These are phyloP conservation scores for Deinandra increscens DNA, from an alignment of 129 eudicot genomes.

Conservation along the genomic window DNA sequence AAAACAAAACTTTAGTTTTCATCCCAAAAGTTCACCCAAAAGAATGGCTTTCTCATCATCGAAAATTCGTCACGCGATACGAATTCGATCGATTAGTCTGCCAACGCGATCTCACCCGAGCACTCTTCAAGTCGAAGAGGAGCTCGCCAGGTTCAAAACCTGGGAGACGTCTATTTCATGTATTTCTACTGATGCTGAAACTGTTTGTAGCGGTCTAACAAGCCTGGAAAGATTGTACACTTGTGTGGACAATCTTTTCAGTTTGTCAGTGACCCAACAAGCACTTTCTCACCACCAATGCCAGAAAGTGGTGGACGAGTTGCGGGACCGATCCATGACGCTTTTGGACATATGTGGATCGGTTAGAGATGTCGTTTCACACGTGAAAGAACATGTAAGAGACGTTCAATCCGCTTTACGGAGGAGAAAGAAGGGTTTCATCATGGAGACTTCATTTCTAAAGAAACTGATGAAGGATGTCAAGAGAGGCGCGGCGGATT, in stretches of 20 bases:
- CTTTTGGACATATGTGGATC: constrained; percentile 40
- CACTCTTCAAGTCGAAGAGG: constrained; percentile 39
- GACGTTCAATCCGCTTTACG: constrained; percentile 37
- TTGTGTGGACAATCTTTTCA: constrained; percentile 39
- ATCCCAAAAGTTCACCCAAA: constrained; percentile 10
- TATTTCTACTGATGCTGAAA: constrained; percentile 20
- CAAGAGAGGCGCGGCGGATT: constrained; percentile 21
- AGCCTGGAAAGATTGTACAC: constrained; percentile 44
- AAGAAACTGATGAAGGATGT: constrained; percentile 36
- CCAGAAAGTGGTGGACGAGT: constrained; percentile 30
- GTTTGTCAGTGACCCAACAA: constrained; percentile 34
- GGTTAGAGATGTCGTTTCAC: constrained; percentile 32
- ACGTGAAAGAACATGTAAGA: constrained; percentile 31
- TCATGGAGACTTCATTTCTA: constrained; percentile 25
- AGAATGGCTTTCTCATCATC: constrained; percentile 28
- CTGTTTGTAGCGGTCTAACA: constrained; percentile 28
- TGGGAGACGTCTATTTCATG: constrained; percentile 28
- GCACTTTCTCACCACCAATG: constrained; percentile 34
- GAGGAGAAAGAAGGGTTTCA: constrained; percentile 30
- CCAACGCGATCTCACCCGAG: constrained; percentile 49
- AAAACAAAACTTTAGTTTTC: constrained; percentile 14
- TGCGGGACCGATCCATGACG: constrained; percentile 38
- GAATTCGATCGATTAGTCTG: constrained; percentile 58
- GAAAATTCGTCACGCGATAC: constrained; percentile 17
- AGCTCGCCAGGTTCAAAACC: constrained; percentile 35